These are phyloP conservation scores for Psilocybe tampanensis DNA, from an alignment of 768 basidiomycete genomes.

Conservation along the genomic window DNA sequence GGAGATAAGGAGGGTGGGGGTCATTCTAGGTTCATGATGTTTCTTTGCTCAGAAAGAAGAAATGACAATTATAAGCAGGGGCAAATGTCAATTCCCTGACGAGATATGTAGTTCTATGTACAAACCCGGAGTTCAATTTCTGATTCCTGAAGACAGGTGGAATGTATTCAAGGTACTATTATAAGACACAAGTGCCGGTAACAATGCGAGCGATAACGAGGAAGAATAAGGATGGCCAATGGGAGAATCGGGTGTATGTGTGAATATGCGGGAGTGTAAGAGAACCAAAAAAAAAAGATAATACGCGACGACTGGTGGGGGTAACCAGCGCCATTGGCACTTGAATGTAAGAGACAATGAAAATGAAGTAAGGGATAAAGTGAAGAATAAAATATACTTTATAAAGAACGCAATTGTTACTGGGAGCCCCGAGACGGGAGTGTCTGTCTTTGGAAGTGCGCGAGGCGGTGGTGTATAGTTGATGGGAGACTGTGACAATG, in stretches of 20 bases:
- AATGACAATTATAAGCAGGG: neutral
- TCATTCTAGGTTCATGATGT: neutral
- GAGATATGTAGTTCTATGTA: no score
- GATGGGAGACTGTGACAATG: conserved; percentile 49
- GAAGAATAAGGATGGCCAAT: conserved; percentile 20
- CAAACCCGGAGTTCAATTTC: neutral
- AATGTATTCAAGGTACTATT: conserved; percentile 22
- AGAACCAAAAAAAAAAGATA: conserved; percentile 34
- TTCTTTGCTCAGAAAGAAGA: neutral
- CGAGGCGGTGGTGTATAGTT: conserved; percentile 34
- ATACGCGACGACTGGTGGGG: conserved; percentile 30
- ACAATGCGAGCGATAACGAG: conserved; percentile 28
- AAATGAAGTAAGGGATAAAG: conserved; percentile 62
- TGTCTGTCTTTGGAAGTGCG: conserved; percentile 54
- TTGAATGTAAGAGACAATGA: conserved; percentile 28
- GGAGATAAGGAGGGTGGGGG: neutral
- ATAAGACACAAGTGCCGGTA: conserved; percentile 27
- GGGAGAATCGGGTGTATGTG: conserved; percentile 13
- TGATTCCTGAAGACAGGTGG: conserved; percentile 15
- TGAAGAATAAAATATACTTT: conserved; percentile 86
- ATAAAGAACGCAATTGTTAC: conserved; percentile 53
- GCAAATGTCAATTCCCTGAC: neutral
- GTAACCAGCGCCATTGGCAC: conserved; percentile 36
- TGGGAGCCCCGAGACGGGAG: conserved; percentile 28
- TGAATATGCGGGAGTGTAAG: conserved; percentile 13